Evolutionary conservation across 805 yeast genomes (phyloP).

Genomic region (Candida verbasci): DNA sequence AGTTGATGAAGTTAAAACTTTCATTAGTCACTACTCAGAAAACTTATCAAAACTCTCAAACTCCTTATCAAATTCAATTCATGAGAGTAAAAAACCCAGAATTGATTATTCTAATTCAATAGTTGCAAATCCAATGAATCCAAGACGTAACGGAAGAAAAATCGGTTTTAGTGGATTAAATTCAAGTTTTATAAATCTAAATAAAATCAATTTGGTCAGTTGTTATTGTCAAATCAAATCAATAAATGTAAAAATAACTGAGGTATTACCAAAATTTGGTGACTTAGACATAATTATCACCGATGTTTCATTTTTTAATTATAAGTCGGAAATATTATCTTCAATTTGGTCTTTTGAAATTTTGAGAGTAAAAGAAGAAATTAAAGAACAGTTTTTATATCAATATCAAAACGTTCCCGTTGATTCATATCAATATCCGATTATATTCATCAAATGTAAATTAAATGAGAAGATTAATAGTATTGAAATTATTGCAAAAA

Average conservation of each 20-base stretch:
- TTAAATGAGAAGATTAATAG: constrained; percentile 24
- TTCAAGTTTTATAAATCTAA: background rate
- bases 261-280: constrained; percentile 23
- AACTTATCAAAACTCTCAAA: too few species aligned
- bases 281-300: constrained; percentile 13
- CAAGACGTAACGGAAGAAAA: constrained; percentile 1
- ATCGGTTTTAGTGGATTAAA: constrained; percentile 1
- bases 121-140: background rate
- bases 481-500: constrained; percentile 43
- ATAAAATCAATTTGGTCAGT: constrained; percentile 36
- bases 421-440: constrained; percentile 14
- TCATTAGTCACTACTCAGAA: too few species aligned
- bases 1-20: constrained; percentile 9
- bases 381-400: constrained; percentile 12
- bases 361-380: constrained; percentile 11
- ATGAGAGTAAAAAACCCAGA: background rate
- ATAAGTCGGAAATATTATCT: constrained; percentile 20
- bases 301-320: constrained; percentile 15
- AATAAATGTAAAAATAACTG: constrained; percentile 13
- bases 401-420: constrained; percentile 16
- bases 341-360: constrained; percentile 15
- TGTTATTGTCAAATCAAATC: constrained; percentile 23
- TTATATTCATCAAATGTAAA: constrained; percentile 18
- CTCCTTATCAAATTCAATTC: constrained; percentile 5
- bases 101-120: constrained; percentile 5